A percentile compares a stretch with the other conserved stretches of the same genome.
These are phyloP conservation scores for Macadamia integrifolia DNA, from an alignment of 164 flowering plant genomes.

Conservation along the genomic window DNA sequence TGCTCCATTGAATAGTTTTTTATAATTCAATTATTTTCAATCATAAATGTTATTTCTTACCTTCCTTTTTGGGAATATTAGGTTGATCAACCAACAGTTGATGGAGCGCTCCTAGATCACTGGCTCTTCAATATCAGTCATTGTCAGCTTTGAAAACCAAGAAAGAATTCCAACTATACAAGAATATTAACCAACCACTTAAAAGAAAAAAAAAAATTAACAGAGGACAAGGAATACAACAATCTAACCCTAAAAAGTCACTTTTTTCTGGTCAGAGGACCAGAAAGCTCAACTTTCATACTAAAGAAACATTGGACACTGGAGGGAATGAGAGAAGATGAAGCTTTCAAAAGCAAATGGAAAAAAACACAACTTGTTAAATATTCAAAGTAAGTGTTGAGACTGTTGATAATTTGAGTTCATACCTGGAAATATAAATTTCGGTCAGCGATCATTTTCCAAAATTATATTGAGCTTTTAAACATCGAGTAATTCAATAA, in stretches of 20 bases:
- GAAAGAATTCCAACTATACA: not conserved
- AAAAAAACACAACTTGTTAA: not conserved
- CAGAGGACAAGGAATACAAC: too few species aligned
- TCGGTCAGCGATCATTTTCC: not conserved
- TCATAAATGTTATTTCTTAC: constrained; percentile 20
- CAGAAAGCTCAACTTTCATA: too few species aligned
- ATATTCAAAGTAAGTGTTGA: constrained; percentile 47
- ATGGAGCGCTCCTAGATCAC: constrained; percentile 56
- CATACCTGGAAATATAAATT: constrained; percentile 41
- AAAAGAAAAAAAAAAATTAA: not conserved
- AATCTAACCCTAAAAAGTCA: too few species aligned
- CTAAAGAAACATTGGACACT: too few species aligned
- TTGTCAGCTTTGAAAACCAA: not conserved
- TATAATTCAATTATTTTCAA: not conserved
- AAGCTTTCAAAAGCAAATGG: not conserved
- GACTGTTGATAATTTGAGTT: constrained; percentile 50
- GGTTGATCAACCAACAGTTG: constrained; percentile 86
- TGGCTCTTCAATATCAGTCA: constrained; percentile 30
- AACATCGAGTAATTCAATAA: not conserved
- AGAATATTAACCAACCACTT: constrained; percentile 1
- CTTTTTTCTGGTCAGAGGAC: too few species aligned
- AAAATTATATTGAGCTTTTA: not conserved
- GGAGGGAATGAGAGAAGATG: too few species aligned
- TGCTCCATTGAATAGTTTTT: not conserved
- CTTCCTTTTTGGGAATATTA: constrained; percentile 73